Conservation (phyloP, 2,329 filamentous ascomycete species). For the Scorias spongiosa region DNA sequence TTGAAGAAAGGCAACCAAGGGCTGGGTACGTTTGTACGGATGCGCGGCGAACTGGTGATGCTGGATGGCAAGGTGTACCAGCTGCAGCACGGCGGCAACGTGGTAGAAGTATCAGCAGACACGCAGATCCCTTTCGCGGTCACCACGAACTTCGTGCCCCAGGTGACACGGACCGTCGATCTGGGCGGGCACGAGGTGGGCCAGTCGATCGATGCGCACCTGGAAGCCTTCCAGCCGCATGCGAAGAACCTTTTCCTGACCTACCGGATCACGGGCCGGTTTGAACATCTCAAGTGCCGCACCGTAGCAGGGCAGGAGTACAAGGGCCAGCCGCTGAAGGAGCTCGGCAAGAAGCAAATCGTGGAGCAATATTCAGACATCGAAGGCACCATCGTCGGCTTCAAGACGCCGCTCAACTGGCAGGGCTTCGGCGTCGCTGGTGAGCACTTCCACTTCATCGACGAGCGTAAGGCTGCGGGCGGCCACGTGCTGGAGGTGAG, state of each 20-base stretch:
- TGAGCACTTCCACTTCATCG: conserved; percentile 29
- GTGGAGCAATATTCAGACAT: conserved; percentile 23
- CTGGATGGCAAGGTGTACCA: conserved; percentile 28
- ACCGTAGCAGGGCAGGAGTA: conserved; percentile 20
- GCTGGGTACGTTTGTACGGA: conserved; percentile 31
- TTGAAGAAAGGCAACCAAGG: conserved; percentile 34
- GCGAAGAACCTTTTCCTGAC: conserved; percentile 21
- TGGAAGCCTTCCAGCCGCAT: conserved; percentile 14
- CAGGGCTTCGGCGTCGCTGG: conserved; percentile 27
- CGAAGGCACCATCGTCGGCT: conserved; percentile 28
- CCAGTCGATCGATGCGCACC: conserved; percentile 8
- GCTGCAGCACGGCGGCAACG: conserved; percentile 23
- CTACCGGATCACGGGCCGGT: conserved; percentile 16
- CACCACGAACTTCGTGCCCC: conserved; percentile 17
- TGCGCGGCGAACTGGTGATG: conserved; percentile 31
- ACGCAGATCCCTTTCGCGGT: conserved; percentile 27
- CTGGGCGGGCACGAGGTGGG: conserved; percentile 11
- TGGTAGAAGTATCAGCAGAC: conserved; percentile 17
- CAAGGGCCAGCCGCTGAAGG: conserved; percentile 17
- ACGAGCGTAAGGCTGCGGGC: conserved; percentile 20
- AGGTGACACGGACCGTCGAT: conserved; percentile 11
- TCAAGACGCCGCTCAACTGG: conserved; percentile 25
- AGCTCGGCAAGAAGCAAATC: conserved; percentile 25
- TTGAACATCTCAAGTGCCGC: conserved; percentile 17
- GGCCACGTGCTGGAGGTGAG: conserved; percentile 27